Conservation (phyloP, 2,329 filamentous ascomycete genomes). For the Ceratocystis smalleyi region DNA sequence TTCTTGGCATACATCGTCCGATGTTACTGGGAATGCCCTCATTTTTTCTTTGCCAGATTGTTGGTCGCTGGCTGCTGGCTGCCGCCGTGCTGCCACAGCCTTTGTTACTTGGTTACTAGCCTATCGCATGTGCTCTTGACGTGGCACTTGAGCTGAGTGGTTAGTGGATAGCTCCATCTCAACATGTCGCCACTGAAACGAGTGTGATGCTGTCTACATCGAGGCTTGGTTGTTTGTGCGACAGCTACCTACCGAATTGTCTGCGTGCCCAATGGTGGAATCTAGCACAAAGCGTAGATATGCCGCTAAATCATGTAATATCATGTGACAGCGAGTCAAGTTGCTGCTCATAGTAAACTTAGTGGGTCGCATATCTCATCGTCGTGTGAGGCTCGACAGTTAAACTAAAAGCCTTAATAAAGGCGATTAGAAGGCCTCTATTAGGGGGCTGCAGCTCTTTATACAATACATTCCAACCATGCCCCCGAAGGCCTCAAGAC, state of each 20-base stretch:
- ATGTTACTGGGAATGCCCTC: neutral
- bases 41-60: neutral
- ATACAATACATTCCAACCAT: neutral
- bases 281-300: no score
- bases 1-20: neutral
- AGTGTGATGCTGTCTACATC: neutral
- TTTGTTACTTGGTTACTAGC: neutral
- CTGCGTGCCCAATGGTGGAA: no score
- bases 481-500: neutral
- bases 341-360: neutral
- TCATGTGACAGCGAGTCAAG: neutral
- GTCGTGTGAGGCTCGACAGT: no score
- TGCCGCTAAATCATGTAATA: neutral
- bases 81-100: neutral
- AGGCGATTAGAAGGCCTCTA: no score
- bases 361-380: neutral
- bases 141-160: neutral
- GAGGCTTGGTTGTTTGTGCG: neutral
- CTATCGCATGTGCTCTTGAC: neutral
- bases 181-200: constrained; percentile 5
- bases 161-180: constrained; percentile 1
- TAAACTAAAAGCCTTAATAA: neutral
- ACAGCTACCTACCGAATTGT: neutral
- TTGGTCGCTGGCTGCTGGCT: neutral
- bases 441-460: neutral